Base-by-base conservation (phyloP, 768 basidiomycete species). In the Russula sp. region DNA sequence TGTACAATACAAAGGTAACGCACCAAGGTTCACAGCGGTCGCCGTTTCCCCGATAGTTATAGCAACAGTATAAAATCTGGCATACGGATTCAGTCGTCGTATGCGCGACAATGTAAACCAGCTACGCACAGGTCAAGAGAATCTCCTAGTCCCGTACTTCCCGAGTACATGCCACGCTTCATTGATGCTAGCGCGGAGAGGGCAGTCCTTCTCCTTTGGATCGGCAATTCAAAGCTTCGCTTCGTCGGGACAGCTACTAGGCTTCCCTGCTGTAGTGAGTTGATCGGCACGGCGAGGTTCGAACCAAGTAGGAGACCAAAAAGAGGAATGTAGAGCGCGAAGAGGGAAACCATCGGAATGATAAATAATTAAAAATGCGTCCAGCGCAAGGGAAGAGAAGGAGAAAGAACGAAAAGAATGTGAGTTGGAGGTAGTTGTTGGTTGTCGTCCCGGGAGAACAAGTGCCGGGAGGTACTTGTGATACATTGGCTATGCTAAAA, bases 61-160 rank as follows among this genome's bases (percentile, higher is more conserved):
- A 7, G 66, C 35, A 13, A 67, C 66, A 7, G 55, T 47, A 27
- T 67, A 67, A 47, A 61, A 50, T 40, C 66, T 67, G 31, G 20
- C 10, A 6, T 10, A 16, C n/a, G 11, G 13, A 9, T 14, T 57
- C 20, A 59, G 32, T 32, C 20, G 37, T 35, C 39, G 3, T 22
- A 11, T 14, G 34, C 9, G 20, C 27, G 35, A 34, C 39, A 31
- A 31, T 34, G 16, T 22, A 37, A 18, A 14, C 13, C n/a, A 47
- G 31, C 10, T 13, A 34, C 66, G 22, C n/a, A 67, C 66, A 50
- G 11, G 55, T 67, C 66, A n/a, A 55, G 34, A 10, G 20, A 48
- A 44, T 67, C 66, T 22, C 66, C 66, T 27, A 66, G 27, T 7
- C 66, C 66, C 10, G 57, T 63, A n/a, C 47, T 65, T 37, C 59